Percentiles rank a stretch among this genome's conserved stretches.
These are phyloP conservation scores for Candida fluviatilis DNA, from an alignment of 805 yeast species.

Conservation along the genomic window DNA sequence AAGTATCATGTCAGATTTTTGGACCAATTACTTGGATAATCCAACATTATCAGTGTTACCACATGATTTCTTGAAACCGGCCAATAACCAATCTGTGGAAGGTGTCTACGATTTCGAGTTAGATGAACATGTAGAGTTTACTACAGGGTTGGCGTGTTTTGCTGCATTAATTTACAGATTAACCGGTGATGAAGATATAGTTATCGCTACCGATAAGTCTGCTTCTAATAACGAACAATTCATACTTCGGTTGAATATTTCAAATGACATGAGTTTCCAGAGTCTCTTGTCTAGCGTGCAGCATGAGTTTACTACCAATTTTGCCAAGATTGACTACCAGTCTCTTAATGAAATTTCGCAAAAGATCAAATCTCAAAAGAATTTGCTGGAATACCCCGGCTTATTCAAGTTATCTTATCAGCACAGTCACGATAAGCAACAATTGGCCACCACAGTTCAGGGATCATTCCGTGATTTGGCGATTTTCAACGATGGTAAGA, in stretches of 20 bases:
- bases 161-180: slow-evolving; percentile 70
- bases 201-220: slow-evolving; percentile 64
- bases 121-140: slow-evolving; percentile 29
- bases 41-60: slow-evolving; percentile 89
- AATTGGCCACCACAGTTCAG: slow-evolving; percentile 41
- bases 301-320: slow-evolving; percentile 32
- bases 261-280: slow-evolving; percentile 50
- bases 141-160: slow-evolving; percentile 59
- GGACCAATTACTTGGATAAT: slow-evolving; percentile 65
- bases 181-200: slow-evolving; percentile 92
- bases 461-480: slow-evolving; percentile 67
- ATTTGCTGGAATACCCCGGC: slow-evolving; percentile 55
- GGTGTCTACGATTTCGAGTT: slow-evolving; percentile 37
- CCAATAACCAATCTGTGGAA: slow-evolving; percentile 63
- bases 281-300: slow-evolving; percentile 47
- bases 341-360: slow-evolving; percentile 54
- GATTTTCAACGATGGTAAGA: slow-evolving; percentile 35
- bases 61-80: slow-evolving; percentile 78
- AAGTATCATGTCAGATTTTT: slow-evolving; percentile 30
- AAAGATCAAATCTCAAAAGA: slow-evolving; percentile 44
- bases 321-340: slow-evolving; percentile 36
- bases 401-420: slow-evolving; percentile 61
- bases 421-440: slow-evolving; percentile 35
- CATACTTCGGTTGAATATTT: slow-evolving; percentile 59
- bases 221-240: slow-evolving; percentile 36